Percentiles rank a stretch among this genome's conserved stretches.
Evolutionary conservation across 202 grass and related monocot species (phyloP).

Genomic region (Carex sylvatica): DNA sequence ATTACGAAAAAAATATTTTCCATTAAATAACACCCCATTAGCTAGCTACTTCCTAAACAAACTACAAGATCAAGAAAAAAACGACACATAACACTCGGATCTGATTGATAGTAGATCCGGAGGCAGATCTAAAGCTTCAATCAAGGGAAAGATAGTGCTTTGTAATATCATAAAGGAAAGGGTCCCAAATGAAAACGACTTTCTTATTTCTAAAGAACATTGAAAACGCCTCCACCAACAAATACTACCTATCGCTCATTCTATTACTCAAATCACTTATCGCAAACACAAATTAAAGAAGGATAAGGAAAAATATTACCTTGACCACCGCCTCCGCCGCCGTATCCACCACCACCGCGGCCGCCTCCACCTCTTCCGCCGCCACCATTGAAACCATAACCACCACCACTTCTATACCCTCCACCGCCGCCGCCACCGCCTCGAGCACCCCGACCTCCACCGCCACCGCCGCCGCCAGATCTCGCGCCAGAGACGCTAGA

Average conservation of each 20-base stretch:
- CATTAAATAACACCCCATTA: not conserved
- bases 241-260: not conserved
- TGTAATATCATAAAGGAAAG: not conserved
- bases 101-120: not conserved
- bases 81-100: not conserved
- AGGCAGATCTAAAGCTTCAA: not conserved
- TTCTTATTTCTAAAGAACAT: not conserved
- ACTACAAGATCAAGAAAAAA: not conserved
- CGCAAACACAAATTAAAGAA: not conserved
- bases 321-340: conserved; percentile 24
- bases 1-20: not conserved
- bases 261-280: not conserved
- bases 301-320: not conserved
- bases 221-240: not conserved
- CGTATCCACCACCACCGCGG: conserved; percentile 9
- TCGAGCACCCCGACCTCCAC: conserved; percentile 37
- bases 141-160: not conserved
- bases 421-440: conserved; percentile 22
- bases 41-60: not conserved
- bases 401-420: conserved; percentile 48
- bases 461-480: not conserved
- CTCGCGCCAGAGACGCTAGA: conserved; percentile 61
- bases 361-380: conserved; percentile 22
- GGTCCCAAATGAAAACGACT: not conserved
- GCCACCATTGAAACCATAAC: conserved; percentile 49